phyloP scores from a whole-genome alignment of 768 basidiomycete genomes.

The Trametes punicea region DNA sequence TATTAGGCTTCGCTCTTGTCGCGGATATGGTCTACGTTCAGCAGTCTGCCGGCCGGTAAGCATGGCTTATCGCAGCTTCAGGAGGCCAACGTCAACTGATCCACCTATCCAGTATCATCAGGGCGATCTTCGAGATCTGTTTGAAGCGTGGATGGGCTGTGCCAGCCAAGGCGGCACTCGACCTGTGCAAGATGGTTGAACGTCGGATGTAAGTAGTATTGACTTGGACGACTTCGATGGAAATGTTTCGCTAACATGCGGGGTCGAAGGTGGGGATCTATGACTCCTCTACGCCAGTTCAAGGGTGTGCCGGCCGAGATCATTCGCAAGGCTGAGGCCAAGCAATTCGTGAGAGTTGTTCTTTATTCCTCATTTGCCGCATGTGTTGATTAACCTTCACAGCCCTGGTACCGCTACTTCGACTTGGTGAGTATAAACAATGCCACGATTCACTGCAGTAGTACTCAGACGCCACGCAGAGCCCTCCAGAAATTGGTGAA shows the following conservation, averaged over 20 bases:
- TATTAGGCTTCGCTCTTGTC: constrained; percentile 71
- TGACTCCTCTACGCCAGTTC: constrained; percentile 97
- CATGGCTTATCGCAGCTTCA: background rate
- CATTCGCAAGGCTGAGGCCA: constrained; percentile 87
- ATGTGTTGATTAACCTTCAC: constrained; percentile 2
- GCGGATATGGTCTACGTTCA: constrained; percentile 96
- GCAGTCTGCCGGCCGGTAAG: constrained; percentile 89
- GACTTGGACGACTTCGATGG: background rate
- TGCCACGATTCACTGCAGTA: background rate
- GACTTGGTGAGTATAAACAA: constrained; percentile 53
- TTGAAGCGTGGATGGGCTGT: constrained; percentile 97
- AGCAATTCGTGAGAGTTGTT: constrained; percentile 78
- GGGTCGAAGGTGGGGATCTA: constrained; percentile 83
- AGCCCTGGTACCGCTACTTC: constrained; percentile 98
- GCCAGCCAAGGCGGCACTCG: constrained; percentile 86
- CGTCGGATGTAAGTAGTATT: constrained; percentile 60
- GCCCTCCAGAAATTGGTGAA: constrained; percentile 91
- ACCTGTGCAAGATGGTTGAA: constrained; percentile 96
- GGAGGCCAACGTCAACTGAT: constrained; percentile 2
- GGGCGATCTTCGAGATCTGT: constrained; percentile 97
- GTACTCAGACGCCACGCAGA: constrained; percentile 31
- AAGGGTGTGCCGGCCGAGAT: constrained; percentile 85
- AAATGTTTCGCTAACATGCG: background rate
- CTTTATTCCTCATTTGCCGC: background rate
- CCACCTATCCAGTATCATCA: constrained; percentile 60